Percentiles rank a stretch among this genome's conserved stretches.
phyloP scores from a whole-genome alignment of 2,329 filamentous ascomycete genomes.

The Fusarium vanettenii region DNA sequence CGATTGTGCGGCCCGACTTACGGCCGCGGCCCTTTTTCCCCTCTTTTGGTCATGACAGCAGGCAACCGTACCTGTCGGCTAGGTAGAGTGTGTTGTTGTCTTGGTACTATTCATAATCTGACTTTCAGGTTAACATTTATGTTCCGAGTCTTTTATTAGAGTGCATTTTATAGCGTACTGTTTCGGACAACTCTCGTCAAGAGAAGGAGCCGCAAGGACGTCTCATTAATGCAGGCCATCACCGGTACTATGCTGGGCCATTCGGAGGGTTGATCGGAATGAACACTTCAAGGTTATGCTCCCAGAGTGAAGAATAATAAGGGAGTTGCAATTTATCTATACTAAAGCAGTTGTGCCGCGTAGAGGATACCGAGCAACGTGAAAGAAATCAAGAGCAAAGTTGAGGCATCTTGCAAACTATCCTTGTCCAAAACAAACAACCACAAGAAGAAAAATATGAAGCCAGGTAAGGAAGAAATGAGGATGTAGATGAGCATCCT shows the following conservation, averaged over 20 bases:
- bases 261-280: accelerated
- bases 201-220: too few species aligned
- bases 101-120: too few species aligned
- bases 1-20: background rate
- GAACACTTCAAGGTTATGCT: background rate
- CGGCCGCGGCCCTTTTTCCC: too few species aligned
- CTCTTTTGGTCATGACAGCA: too few species aligned
- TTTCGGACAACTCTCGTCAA: too few species aligned
- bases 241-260: background rate
- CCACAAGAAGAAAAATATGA: background rate
- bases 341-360: background rate
- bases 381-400: background rate
- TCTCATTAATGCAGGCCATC: too few species aligned
- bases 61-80: too few species aligned
- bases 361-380: background rate
- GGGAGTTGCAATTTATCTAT: background rate
- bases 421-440: background rate
- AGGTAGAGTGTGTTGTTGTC: too few species aligned
- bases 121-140: too few species aligned
- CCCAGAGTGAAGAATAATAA: accelerated
- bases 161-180: too few species aligned
- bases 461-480: accelerated
- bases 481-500: background rate
- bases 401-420: background rate
- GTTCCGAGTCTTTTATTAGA: too few species aligned